Conservation (phyloP, 805 yeast species). For the Cyberlindnera samutprakarnensis region DNA sequence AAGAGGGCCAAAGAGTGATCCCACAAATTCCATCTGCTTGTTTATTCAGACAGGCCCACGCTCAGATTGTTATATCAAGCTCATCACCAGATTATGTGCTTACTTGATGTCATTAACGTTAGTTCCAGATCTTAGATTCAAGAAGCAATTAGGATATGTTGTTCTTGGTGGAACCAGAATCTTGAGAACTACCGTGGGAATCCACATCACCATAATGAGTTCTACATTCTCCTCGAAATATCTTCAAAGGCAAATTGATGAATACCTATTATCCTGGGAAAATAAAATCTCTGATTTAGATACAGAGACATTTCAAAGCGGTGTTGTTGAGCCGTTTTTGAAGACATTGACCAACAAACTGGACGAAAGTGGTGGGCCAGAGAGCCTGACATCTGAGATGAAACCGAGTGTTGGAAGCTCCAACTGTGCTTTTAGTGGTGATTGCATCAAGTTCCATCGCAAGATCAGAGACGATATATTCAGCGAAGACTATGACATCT, state of each 20-base stretch:
- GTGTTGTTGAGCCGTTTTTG: constrained; percentile 32
- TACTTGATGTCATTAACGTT: constrained; percentile 38
- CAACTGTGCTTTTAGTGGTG: constrained; percentile 16
- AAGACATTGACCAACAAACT: constrained; percentile 11
- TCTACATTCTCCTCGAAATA: constrained; percentile 33
- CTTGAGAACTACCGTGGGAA: constrained; percentile 45
- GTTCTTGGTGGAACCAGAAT: constrained; percentile 50
- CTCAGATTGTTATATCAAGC: constrained; percentile 24
- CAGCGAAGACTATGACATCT: constrained; percentile 13
- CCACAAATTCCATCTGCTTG: constrained; percentile 42
- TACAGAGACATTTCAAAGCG: constrained; percentile 28
- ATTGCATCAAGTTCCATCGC: constrained; percentile 36
- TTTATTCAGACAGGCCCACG: constrained; percentile 53
- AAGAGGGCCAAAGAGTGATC: constrained; percentile 35
- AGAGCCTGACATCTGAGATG: constrained; percentile 27
- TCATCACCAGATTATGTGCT: constrained; percentile 40
- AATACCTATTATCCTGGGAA: constrained; percentile 37
- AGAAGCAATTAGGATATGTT: constrained; percentile 55
- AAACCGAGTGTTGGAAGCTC: constrained; percentile 29
- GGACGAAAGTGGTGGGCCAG: constrained; percentile 24
- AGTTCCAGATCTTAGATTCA: constrained; percentile 41
- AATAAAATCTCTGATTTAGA: constrained; percentile 22
- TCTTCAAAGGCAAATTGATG: constrained; percentile 40
- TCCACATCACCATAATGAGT: constrained; percentile 53
- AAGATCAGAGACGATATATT: constrained; percentile 18